Evolutionary conservation across 352 stramenopile genomes (phyloP).

Genomic region (Phytopythium chamaehyphon): DNA sequence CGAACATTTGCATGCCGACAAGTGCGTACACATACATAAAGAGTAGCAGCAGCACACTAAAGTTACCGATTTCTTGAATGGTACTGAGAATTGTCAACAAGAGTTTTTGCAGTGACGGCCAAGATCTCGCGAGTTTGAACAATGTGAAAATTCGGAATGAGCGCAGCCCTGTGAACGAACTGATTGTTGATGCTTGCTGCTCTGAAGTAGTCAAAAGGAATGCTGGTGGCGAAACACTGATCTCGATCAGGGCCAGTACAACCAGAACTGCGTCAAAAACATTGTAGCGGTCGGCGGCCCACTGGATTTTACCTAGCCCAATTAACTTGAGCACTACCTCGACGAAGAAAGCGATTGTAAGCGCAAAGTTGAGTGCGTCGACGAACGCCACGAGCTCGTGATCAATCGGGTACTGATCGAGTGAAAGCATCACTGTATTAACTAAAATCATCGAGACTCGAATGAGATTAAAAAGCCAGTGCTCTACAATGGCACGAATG

Average conservation of each 20-base stretch:
- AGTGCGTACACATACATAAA: conserved; percentile 94
- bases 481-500: conserved; percentile 24
- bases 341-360: conserved; percentile 46
- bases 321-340: conserved; percentile 68
- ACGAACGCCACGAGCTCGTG: conserved; percentile 23
- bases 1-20: conserved; percentile 91
- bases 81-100: conserved; percentile 87
- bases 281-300: conserved; percentile 68
- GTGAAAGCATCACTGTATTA: conserved; percentile 79
- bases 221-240: conserved; percentile 30
- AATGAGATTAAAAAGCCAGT: conserved; percentile 52
- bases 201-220: conserved; percentile 15
- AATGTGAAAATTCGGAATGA: conserved; percentile 86
- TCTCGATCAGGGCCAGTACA: conserved; percentile 34
- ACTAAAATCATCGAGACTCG: conserved; percentile 59
- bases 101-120: conserved; percentile 89
- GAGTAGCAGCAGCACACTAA: conserved; percentile 89
- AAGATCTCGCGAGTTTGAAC: conserved; percentile 89
- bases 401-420: conserved; percentile 70
- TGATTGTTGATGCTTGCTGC: conserved; percentile 8
- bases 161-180: conserved; percentile 70
- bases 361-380: conserved; percentile 54
- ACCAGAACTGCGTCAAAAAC: conserved; percentile 78
- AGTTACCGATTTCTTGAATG: conserved; percentile 89
- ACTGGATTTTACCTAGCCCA: conserved; percentile 46